A percentile compares a stretch with the other conserved stretches of the same genome.
Conservation (phyloP, 2,329 filamentous ascomycete genomes). For the Thielaviopsis cerberus region DNA sequence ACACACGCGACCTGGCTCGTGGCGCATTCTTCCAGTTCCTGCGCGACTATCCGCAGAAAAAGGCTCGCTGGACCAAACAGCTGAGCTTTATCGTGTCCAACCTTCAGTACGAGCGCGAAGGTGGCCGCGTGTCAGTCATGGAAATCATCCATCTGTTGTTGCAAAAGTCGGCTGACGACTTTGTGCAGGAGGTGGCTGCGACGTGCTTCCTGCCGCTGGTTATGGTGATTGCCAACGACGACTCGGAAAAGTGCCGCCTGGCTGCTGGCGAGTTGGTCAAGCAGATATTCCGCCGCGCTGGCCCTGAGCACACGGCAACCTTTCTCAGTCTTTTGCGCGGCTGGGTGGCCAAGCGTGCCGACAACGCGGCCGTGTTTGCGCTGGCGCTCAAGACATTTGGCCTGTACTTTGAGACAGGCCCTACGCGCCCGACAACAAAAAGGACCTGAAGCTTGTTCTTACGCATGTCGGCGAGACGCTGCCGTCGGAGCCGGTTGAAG, state of each 20-base stretch:
- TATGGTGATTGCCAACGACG: slow-evolving; percentile 73
- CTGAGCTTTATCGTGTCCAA: slow-evolving; percentile 79
- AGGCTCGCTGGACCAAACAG: slow-evolving; percentile 75
- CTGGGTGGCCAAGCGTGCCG: slow-evolving; percentile 56
- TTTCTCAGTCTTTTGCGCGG: slow-evolving; percentile 53
- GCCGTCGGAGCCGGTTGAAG: slow-evolving; percentile 29
- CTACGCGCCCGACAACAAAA: slow-evolving; percentile 39
- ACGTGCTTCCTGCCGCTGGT: slow-evolving; percentile 76
- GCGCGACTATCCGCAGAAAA: slow-evolving; percentile 82
- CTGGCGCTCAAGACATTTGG: slow-evolving; percentile 66
- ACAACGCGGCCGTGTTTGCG: slow-evolving; percentile 50
- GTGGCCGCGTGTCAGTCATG: slow-evolving; percentile 81
- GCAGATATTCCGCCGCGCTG: slow-evolving; percentile 60
- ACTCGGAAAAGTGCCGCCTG: slow-evolving; percentile 66
- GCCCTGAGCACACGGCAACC: slow-evolving; percentile 49
- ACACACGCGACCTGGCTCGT: slow-evolving; percentile 70
- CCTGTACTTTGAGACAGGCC: slow-evolving; percentile 59
- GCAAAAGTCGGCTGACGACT: slow-evolving; percentile 62
- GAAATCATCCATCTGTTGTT: slow-evolving; percentile 78
- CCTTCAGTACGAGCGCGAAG: slow-evolving; percentile 71
- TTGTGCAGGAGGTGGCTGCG: slow-evolving; percentile 63
- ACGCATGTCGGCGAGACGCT: slow-evolving; percentile 35
- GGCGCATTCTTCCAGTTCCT: slow-evolving; percentile 89
- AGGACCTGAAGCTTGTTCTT: slow-evolving; percentile 47
- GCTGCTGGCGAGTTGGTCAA: slow-evolving; percentile 65